Evolutionary conservation across 495 filamentous ascomycete genomes (phyloP), one percentile per base, ranked within the genome.

Genomic region (Hyphodiscus hymeniophilus): DNA sequence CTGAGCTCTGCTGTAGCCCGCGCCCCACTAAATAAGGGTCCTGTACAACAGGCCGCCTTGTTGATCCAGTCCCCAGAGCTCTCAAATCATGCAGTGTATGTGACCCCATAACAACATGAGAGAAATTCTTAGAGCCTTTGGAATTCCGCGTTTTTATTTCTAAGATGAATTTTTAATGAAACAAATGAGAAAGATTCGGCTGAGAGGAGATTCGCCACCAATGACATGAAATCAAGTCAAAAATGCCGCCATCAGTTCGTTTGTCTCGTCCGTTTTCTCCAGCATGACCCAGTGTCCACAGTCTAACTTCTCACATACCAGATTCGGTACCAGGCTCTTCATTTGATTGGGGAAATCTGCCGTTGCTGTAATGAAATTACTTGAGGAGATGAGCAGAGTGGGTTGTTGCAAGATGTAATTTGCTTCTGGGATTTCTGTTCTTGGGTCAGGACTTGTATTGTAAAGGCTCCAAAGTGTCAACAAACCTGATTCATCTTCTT

Each of bases 211-310:
- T 28, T 28, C 5, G 26, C 26, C 26, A 28, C 26, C 26, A 36
- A 7, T 36, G 6, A n/a, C 13, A 15, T 36, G 13, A n/a, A 33
- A n/a, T n/a, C n/a, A 33, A n/a, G 30, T 42, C 23, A 45, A 45
- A 35, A 54, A 54, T 2, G 38, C 39, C 46, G 38, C 51, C 33
- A 49, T 31, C 3, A 45, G 2, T 43, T 15, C 18, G 36, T 51
- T 51, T 3, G 36, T 11, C 24, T 38, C 42, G 3, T 56, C 26
- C 30, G 24, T 0, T 16, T 44, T n/a, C 48, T 52, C 48, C 8
- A 56, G 28, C 44, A 46, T 45, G n/a, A 47, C 18, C 53, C 53
- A 56, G 31, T 56, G 53, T 1, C 42, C 42, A 2, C 36, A 31
- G 0, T 38, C 48, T 18, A 47, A 18, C n/a, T 26, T 26, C 16